Base-by-base conservation (phyloP, 805 yeast species). In the Candida railenensis region DNA sequence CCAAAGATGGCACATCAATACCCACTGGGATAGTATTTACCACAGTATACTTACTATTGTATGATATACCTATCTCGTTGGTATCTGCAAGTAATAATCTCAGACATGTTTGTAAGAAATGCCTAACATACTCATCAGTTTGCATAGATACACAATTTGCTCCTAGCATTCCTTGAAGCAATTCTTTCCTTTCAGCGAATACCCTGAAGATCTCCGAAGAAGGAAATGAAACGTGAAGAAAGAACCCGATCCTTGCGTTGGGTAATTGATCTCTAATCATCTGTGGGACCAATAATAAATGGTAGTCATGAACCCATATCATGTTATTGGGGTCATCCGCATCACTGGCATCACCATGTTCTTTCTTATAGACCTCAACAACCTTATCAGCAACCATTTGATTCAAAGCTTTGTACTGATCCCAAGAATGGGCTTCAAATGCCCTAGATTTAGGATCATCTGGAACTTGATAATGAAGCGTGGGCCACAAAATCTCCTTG, bases 401-500 rank as follows among this genome's bases (percentile, higher is more conserved):
- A 58, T 94, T 94, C 51, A 92, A 74, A 1, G 73, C 67, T 53
- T 80, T 81, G 64, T 92, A 92, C 59, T 85, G 84, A 21, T 82
- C 82, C 96, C 97, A 92, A 1, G 97, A 89, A 61, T 90, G 95
- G 53, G 89, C 97, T 65, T 92, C 97, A 65, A 92, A 94, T 0
- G 96, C 96, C 63, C 90, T 90, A 1, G 96, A 84, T 55, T 87
- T 88, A 43, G 97, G 95, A 59, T 91, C 85, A 64, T 94, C 98
- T 0, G 98, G 98, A 34, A 92, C 88, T 64, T 92, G 97, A 62
- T 94, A 94, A 55, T 81, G 84, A 52, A 94, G 76, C 2, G 97
- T 89, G 28, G 99, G 99, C 98, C 98, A 94, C 50, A 94, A 71
- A 34, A 94, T 88, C 58, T 91, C 95, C 65, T 94, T 94, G 65